These are phyloP conservation scores for Basipetospora chlamydospora DNA, from an alignment of 2,329 filamentous ascomycete species.

Conservation along the genomic window DNA sequence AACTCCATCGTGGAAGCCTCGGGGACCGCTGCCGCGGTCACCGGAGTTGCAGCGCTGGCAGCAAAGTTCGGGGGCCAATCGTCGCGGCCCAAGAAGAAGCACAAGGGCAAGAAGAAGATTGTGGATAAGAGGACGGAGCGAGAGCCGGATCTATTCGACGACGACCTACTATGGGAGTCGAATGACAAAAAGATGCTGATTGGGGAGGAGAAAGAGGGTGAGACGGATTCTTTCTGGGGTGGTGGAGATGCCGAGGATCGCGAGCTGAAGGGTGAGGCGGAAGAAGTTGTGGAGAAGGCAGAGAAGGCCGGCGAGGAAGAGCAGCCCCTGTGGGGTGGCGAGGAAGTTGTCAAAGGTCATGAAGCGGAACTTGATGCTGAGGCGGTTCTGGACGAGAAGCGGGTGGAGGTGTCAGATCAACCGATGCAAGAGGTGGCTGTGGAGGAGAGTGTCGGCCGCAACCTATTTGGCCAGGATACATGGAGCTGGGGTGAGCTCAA, in stretches of 20 bases:
- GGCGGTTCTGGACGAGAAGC: not conserved
- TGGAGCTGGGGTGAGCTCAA: too few species aligned
- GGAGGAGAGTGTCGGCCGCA: too few species aligned
- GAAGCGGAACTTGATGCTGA: too few species aligned
- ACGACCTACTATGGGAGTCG: conserved; percentile 26
- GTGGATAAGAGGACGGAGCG: conserved; percentile 24
- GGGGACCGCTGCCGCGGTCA: conserved; percentile 13
- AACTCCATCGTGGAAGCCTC: conserved; percentile 1
- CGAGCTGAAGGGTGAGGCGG: conserved; percentile 18
- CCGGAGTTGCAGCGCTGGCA: conserved; percentile 19
- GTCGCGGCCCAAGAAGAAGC: conserved; percentile 15
- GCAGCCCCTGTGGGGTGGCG: too few species aligned
- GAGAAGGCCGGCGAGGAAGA: conserved; percentile 4
- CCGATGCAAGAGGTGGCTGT: not conserved
- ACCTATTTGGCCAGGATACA: too few species aligned
- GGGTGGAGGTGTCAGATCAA: not conserved
- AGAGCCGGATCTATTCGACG: conserved; percentile 28
- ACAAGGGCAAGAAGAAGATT: conserved; percentile 23
- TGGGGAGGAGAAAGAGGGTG: conserved; percentile 1
- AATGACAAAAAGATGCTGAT: not conserved
- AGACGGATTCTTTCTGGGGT: not conserved
- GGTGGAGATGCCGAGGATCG: not conserved
- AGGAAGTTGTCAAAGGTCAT: not conserved
- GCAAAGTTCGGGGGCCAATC: conserved; percentile 17
- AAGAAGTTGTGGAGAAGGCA: conserved; percentile 12